Base-by-base conservation (phyloP, 2,329 filamentous ascomycete genomes). In the Botryotinia convoluta region DNA sequence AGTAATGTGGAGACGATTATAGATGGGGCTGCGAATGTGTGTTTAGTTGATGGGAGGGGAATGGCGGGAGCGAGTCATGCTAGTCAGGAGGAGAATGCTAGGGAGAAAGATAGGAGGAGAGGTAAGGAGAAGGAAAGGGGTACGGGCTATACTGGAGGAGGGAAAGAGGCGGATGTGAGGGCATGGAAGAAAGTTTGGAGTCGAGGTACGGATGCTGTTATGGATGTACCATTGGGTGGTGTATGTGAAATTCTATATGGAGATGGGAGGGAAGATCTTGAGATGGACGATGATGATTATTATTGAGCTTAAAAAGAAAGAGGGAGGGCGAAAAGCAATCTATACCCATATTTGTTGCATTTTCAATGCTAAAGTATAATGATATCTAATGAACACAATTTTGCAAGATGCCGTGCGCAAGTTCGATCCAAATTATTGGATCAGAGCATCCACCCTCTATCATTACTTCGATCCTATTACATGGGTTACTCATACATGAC, bases 181-280 rank as follows among this genome's bases (percentile, higher is more conserved):
- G 88, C 94, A 80, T 98, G 96, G 95, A 90, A 87, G 79, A 87
- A 86, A 74, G 87, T 97, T 29, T 99, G 96, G 96, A 94, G 90
- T 79, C 91, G 93, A 78, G 94, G 96, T 29, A 99, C 96, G 0
- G 96, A 99, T 85, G 96, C 94, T 1, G 96, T 98, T 12, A 93
- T 99, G 93, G 96, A 99, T 84, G 91, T 99, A 67, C 96, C 96
- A 12, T 88, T 98, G 77, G 95, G 94, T 16, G 96, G 95, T 0
- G 95, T 98, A 2, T 98, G 95, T 80, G 95, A 99, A 84, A 90
- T 99, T 48, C 81, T 99, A 35, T 99, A 98, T 82, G 95, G 94
- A 0, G 87, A 89, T 71, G 83, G 84, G 22, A 71, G 71, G 32
- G 42, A 39, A 26, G 72, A 70, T 26, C 60, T n/a, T 54, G 72